Base-by-base conservation (phyloP, 305 asterid species). In the Vinca major region DNA sequence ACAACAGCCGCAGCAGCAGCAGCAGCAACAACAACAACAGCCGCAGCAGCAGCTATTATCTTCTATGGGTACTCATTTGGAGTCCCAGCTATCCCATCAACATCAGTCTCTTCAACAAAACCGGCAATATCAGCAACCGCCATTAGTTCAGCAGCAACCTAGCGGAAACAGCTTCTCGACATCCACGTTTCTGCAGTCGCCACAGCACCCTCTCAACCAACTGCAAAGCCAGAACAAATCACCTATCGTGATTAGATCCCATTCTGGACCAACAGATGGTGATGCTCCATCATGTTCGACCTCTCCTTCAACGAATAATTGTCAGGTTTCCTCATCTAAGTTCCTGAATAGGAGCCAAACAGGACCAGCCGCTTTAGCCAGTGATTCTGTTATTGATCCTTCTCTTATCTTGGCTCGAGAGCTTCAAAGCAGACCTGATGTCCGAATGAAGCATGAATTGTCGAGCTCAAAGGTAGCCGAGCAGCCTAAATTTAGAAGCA, bases 201-300 rank as follows among this genome's bases (percentile, higher is more conserved):
- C 85, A 7, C 88, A 82, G 61, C 80, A 77, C 72, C 84, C 83
- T 4, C 63, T 72, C 68, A 90, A 84, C 82, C 96, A 89, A 58
- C 79, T 84, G 69, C 87, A 81, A 65, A 57, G 75, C 81, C 97
- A 80, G 74, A 86, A 77, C 57, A 90, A 85, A 74, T 64, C 82
- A 20, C 81, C 81, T 1, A 63, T 77, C 36, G 65, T 78, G 41
- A 62, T 69, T 56, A 76, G 81, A 78, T 74, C 83, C 9, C 81
- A 81, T 45, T 87, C 94, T 11, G 83, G 80, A 60, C 89, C 82
- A 2, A 80, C 87, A 14, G 94, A 90, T 19, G 93, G 86, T 6
- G 95, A 89, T 64, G 81, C 82, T 60, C 94, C 87, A 1, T 81
- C 91, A 10, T 85, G 95, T 73, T 89, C 92, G 56, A 85, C 89